Base-by-base conservation (phyloP, 1,284 basidiomycete species). In the Ceratobasidium sp. region DNA sequence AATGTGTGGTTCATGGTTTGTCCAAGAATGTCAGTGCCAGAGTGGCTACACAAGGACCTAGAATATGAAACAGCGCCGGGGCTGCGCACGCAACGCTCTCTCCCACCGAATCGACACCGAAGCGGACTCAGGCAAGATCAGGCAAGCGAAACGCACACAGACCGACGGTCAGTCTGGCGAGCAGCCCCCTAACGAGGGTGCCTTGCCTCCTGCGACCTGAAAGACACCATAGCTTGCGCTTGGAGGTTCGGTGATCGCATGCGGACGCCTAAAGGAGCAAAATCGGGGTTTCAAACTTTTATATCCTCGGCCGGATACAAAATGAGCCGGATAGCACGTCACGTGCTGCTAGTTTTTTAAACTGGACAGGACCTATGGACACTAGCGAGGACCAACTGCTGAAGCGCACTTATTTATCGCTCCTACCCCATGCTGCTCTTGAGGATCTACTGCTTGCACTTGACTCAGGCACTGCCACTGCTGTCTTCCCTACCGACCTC, bases 391-490 rank as follows among this genome's bases (percentile, higher is more conserved):
- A 45, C 42, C 42, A 45, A 23, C 2, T 58, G 2, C 87, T 90
- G 83, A 93, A 92, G 82, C 88, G 88, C 78, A 87, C 88, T 78
- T 94, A 93, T 84, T 85, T 94, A 54, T 85, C 86, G 35, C 86
- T 92, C 26, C 85, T 94, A 8, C 87, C 90, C 20, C 88, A 87
- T 42, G 86, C 88, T 61, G 90, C 92, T 83, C 87, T 93, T 81
- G 90, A 93, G 80, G 92, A 93, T 79, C 89, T 93, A 79, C 92
- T 92, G 81, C 86, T 94, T 65, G 86, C 86, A 35, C 90, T 93
- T 79, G 92, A 94, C 80, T 82, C 88, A 10, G 88, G 92, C 88
- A 89, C 78, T 82, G 90, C 66, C 89, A 88, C 85, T 71, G 84
- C 88, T 31, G 83, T 93, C 82, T 94, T 92, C 91, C 92, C 92